Evolutionary conservation across 108 stramenopile species (phyloP), one percentile per base, ranked within the genome.

Genomic region (Mayamaea pseudoterrestris): DNA sequence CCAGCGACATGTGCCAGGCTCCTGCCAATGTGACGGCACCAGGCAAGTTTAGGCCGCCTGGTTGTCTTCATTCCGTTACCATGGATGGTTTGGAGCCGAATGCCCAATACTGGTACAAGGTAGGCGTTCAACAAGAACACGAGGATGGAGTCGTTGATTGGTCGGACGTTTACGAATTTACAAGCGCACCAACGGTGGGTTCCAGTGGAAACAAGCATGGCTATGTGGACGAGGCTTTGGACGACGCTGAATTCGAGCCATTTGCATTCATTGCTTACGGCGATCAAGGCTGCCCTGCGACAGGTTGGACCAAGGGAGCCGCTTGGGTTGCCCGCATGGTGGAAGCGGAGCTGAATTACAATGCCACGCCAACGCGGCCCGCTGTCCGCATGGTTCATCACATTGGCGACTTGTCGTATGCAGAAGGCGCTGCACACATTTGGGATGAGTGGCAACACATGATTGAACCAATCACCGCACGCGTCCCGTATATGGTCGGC

Each of bases 371-470:
- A n/a, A n/a, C n/a, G n/a, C n/a, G n/a, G n/a, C n/a, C n/a, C n/a
- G 12, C 35, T 18, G 21, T 76, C 14, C 34, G 57, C 13, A 53
- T 60, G 17, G 58, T 88, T 13, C 79, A 88, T 61, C 78, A 80
- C 34, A 46, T 83, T 42, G 85, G 85, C 2, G 85, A 83, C 30
- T 50, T 65, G 29, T 30, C 48, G 21, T 86, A 86, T 52, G 76
- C 86, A 30, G 48, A 53, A 7, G 86, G 86, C 0, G 64, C 61
- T 1, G 60, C 60, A 32, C 74, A 71, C 28, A 44, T 75, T 35
- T 93, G 90, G 90, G 85, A 88, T 53, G 52, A 24, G 1, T 87
- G 80, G 71, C 51, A 77, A 40, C 41, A 68, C 35, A 73, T 87
- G 78, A 79, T 85, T 49, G 50, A 78, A 50, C 70, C 76, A 5